These are phyloP conservation scores for Nemania sp. DNA, from an alignment of 2,329 filamentous ascomycete species.

Conservation along the genomic window DNA sequence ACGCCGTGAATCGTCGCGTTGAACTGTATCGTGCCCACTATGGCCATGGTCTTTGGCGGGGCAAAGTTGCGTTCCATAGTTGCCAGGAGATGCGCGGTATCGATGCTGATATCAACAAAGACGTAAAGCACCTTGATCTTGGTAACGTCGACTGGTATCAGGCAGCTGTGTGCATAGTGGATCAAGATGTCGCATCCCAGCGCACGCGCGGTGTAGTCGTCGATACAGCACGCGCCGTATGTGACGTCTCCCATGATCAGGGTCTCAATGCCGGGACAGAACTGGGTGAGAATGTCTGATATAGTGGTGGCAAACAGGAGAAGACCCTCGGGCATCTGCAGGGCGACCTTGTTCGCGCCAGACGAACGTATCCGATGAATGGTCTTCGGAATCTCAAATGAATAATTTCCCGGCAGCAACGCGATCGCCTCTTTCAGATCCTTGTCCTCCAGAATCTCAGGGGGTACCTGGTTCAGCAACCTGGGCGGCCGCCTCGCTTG, in stretches of 20 bases:
- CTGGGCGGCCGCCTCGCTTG: slow-evolving; percentile 74
- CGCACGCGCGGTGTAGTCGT: slow-evolving; percentile 94
- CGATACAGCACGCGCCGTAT: slow-evolving; percentile 97
- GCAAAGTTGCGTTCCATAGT: slow-evolving; percentile 89
- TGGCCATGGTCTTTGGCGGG: slow-evolving; percentile 81
- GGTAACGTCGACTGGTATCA: slow-evolving; percentile 95
- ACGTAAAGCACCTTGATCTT: slow-evolving; percentile 97
- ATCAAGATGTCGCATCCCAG: slow-evolving; percentile 93
- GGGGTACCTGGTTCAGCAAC: slow-evolving; percentile 88
- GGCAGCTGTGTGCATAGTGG: slow-evolving; percentile 95
- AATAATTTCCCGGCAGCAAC: slow-evolving; percentile 93
- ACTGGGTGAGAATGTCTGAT: slow-evolving; percentile 92
- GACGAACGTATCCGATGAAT: slow-evolving; percentile 88
- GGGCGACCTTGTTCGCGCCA: slow-evolving; percentile 78
- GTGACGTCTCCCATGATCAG: slow-evolving; percentile 99
- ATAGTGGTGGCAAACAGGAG: slow-evolving; percentile 96
- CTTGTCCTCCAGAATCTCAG: slow-evolving; percentile 81
- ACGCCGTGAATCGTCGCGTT: slow-evolving; percentile 95
- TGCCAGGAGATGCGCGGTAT: slow-evolving; percentile 82
- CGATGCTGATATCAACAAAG: slow-evolving; percentile 97
- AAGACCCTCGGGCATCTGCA: slow-evolving; percentile 97
- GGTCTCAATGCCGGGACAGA: slow-evolving; percentile 89
- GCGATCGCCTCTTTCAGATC: slow-evolving; percentile 86
- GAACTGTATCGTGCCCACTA: slow-evolving; percentile 98
- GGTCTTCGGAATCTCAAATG: slow-evolving; percentile 97